Evolutionary conservation across 192 early-diverging fungal species (phyloP).

Genomic region (Entomortierella beljakovae): DNA sequence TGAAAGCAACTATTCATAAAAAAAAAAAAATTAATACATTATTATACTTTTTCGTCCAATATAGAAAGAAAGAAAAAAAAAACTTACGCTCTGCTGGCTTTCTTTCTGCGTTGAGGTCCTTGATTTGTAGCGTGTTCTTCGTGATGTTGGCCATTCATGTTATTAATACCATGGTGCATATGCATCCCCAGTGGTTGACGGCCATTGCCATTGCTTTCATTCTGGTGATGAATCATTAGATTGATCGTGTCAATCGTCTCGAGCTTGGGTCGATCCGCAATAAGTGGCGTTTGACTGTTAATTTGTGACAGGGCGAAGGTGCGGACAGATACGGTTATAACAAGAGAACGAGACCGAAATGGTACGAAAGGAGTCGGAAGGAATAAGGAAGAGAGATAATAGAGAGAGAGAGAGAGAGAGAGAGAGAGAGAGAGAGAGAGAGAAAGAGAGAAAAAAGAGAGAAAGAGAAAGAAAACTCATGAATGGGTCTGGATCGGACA

Average conservation of each 20-base stretch:
- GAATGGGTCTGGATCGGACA: slow-evolving; percentile 13
- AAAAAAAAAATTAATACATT: background rate
- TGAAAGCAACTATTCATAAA: slow-evolving; percentile 64
- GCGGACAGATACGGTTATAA: slow-evolving; percentile 1
- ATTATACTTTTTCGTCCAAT: background rate
- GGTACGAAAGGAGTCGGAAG: background rate
- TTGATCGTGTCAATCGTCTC: slow-evolving; percentile 55
- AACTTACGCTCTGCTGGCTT: slow-evolving; percentile 63
- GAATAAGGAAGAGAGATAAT: background rate
- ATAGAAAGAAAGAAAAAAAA: background rate
- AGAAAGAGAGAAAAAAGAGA: slow-evolving; percentile 1
- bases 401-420: background rate
- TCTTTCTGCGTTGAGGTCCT: slow-evolving; percentile 55
- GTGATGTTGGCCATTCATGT: slow-evolving; percentile 6
- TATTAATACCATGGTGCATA: background rate
- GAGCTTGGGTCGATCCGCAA: slow-evolving; percentile 50
- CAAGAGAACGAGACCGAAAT: background rate
- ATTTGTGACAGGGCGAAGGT: background rate
- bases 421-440: background rate
- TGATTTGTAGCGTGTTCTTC: slow-evolving; percentile 9
- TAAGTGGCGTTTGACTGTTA: slow-evolving; percentile 35
- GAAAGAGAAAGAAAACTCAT: slow-evolving; percentile 9
- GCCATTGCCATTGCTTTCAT: slow-evolving; percentile 7
- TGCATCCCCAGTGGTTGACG: slow-evolving; percentile 3
- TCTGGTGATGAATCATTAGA: slow-evolving; percentile 41